phyloP scores from a whole-genome alignment of 2,329 filamentous ascomycete species.

The Chrysoporthe puriensis region DNA sequence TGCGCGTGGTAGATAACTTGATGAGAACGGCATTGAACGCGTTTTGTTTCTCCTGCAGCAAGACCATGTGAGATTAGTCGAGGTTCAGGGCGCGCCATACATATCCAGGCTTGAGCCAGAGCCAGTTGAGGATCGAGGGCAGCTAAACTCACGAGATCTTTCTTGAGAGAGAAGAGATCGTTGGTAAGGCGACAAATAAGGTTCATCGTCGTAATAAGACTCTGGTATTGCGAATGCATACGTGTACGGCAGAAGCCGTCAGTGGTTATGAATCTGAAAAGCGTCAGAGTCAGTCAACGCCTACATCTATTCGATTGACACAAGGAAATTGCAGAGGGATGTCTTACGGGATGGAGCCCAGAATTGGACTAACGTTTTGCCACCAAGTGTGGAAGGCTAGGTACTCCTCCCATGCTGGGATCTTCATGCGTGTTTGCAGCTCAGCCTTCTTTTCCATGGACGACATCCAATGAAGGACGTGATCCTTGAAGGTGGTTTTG shows the following conservation, averaged over 20 bases:
- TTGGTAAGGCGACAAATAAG: not conserved
- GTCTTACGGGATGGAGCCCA: too few species aligned
- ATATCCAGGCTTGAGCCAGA: not conserved
- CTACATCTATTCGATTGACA: too few species aligned
- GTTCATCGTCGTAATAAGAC: not conserved
- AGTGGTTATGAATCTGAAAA: not conserved
- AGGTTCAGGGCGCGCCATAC: too few species aligned
- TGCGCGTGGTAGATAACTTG: not conserved
- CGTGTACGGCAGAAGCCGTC: not conserved
- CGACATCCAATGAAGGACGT: too few species aligned
- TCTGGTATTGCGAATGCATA: not conserved
- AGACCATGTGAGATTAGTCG: not conserved
- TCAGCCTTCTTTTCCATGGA: too few species aligned
- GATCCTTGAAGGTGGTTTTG: too few species aligned
- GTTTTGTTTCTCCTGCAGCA: not conserved
- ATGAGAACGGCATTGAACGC: not conserved
- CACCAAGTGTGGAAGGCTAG: too few species aligned
- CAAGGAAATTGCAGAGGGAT: too few species aligned
- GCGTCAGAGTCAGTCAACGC: not conserved
- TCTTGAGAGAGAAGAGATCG: not conserved
- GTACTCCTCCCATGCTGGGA: too few species aligned
- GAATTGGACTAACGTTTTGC: too few species aligned
- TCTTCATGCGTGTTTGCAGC: too few species aligned
- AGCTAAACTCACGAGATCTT: not conserved
- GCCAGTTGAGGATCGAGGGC: too few species aligned